A percentile compares a stretch with the other conserved stretches of the same genome.
Evolutionary conservation across 1,284 basidiomycete species (phyloP).

Genomic region (Moesziomyces sp.): DNA sequence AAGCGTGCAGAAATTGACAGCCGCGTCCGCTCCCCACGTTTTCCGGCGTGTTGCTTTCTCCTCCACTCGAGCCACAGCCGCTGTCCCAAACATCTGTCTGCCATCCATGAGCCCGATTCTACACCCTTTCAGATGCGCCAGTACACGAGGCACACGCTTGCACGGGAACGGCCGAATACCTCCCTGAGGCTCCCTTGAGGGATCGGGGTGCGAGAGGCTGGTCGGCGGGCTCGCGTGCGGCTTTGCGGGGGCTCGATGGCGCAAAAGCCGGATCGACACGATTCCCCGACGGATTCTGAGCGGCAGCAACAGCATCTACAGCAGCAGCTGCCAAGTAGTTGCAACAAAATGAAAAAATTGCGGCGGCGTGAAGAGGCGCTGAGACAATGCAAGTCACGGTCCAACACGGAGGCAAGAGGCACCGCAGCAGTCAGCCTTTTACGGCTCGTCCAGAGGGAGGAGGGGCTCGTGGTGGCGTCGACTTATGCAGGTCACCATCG

Average conservation of each 20-base stretch:
- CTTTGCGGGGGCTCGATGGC: not conserved
- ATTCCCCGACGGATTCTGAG: not conserved
- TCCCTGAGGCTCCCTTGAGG: too few species aligned
- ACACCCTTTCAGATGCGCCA: not conserved
- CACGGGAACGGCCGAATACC: too few species aligned
- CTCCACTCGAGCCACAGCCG: not conserved
- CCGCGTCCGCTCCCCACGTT: conserved; percentile 20
- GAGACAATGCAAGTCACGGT: conserved; percentile 4
- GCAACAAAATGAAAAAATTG: not conserved
- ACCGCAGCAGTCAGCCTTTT: not conserved
- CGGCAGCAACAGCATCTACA: too few species aligned
- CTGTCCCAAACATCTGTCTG: not conserved
- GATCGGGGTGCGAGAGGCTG: too few species aligned
- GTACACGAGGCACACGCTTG: not conserved
- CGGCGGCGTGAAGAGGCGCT: not conserved
- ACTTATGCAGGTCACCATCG: conserved; percentile 34
- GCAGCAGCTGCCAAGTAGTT: not conserved
- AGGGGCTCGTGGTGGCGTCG: not conserved
- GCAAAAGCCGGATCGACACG: not conserved
- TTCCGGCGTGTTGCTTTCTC: conserved; percentile 7
- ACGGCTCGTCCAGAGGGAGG: not conserved
- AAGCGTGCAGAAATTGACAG: conserved; percentile 48
- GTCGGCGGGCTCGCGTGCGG: not conserved
- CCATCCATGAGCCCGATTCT: not conserved
- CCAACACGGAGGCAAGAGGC: conserved; percentile 8